Conservation (phyloP, 2,329 filamentous ascomycete genomes). For the Sporothrix curviconia region DNA sequence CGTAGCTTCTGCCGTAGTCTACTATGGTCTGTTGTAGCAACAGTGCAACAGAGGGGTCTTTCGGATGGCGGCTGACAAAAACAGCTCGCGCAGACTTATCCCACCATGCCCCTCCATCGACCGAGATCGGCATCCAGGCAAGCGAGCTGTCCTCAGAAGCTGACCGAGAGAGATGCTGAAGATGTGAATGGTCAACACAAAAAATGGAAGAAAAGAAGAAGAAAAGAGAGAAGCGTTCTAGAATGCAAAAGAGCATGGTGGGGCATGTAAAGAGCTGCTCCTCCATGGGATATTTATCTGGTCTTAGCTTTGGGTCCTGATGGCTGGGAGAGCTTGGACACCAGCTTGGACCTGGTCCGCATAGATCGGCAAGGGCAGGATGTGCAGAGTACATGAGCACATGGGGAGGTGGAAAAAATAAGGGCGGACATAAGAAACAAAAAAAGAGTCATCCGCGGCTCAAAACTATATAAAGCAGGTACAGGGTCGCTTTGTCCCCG, state of each 20-base stretch:
- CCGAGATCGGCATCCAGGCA: neutral
- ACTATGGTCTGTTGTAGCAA: neutral
- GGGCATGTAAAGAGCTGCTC: neutral
- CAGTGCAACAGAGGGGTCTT: neutral
- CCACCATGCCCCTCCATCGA: neutral
- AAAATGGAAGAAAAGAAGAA: no score
- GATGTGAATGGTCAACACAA: no score
- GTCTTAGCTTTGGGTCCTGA: no score
- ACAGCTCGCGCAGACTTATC: no score
- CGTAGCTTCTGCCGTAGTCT: neutral
- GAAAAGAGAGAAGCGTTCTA: neutral
- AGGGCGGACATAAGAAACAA: neutral
- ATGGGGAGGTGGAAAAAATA: neutral
- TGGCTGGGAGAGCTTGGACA: no score
- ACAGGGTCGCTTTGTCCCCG: neutral
- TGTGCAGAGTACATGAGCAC: neutral
- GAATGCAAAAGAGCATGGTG: neutral
- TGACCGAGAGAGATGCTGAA: neutral
- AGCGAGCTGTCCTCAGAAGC: neutral
- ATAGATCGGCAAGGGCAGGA: constrained; percentile 4
- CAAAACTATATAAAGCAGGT: constrained; percentile 3
- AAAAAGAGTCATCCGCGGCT: neutral
- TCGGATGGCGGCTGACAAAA: neutral
- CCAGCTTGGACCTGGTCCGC: neutral
- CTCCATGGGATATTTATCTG: neutral